Evolutionary conservation across 495 filamentous ascomycete species (phyloP).

Genomic region (Penicillium mononematosum): DNA sequence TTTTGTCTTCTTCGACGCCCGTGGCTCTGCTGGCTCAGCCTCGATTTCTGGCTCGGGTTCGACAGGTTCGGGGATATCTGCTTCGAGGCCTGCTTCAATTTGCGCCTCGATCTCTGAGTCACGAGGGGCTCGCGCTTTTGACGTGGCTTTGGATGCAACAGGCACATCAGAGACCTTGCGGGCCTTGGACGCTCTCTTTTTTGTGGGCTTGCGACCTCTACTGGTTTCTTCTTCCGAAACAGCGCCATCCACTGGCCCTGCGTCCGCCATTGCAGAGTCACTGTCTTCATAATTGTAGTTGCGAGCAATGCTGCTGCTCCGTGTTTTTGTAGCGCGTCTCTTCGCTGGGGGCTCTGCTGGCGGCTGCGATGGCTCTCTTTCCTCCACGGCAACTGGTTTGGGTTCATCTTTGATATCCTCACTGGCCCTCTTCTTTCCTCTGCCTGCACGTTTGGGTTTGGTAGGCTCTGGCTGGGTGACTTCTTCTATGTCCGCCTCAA

Average conservation of each 20-base stretch:
- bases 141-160: slow-evolving; percentile 39
- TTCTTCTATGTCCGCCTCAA: slow-evolving; percentile 33
- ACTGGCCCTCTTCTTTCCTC: slow-evolving; percentile 66
- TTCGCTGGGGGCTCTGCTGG: slow-evolving; percentile 60
- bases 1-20: slow-evolving; percentile 37
- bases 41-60: slow-evolving; percentile 26
- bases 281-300: slow-evolving; percentile 18
- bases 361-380: slow-evolving; percentile 30
- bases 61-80: slow-evolving; percentile 17
- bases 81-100: slow-evolving; percentile 63
- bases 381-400: slow-evolving; percentile 18
- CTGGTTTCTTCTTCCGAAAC: slow-evolving; percentile 30
- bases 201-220: slow-evolving; percentile 43
- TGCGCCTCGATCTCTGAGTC: slow-evolving; percentile 71
- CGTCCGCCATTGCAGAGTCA: slow-evolving; percentile 28
- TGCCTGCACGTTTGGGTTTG: slow-evolving; percentile 46
- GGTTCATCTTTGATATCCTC: slow-evolving; percentile 56
- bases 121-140: slow-evolving; percentile 42
- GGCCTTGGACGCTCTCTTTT: slow-evolving; percentile 42
- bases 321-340: slow-evolving; percentile 58
- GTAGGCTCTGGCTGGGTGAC: slow-evolving; percentile 30
- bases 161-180: slow-evolving; percentile 57
- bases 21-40: slow-evolving; percentile 28
- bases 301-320: slow-evolving; percentile 41
- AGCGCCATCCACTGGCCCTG: slow-evolving; percentile 23